Conservation (phyloP, 192 early-diverging fungal species). For the Lobulomyces angularis region DNA sequence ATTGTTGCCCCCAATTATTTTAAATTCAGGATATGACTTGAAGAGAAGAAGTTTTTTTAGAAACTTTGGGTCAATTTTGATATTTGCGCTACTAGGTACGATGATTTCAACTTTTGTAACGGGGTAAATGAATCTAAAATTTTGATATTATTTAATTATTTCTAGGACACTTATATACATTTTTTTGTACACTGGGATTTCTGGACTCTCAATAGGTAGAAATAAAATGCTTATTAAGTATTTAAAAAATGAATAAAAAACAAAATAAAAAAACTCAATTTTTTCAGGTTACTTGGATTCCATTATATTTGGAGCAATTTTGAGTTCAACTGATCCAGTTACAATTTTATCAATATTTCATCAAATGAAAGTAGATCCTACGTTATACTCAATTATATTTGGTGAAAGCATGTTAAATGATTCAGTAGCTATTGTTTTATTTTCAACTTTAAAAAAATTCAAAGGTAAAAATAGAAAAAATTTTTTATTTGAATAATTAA, state of each 20-base stretch:
- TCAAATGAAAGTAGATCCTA: slow-evolving; percentile 84
- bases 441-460: slow-evolving; percentile 34
- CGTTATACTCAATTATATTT: slow-evolving; percentile 91
- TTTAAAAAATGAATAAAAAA: slow-evolving; percentile 4
- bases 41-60: slow-evolving; percentile 66
- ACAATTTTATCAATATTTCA: slow-evolving; percentile 92
- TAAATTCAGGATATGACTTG: slow-evolving; percentile 92
- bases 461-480: background rate
- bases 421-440: slow-evolving; percentile 95
- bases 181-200: slow-evolving; percentile 4
- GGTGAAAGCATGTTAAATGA: slow-evolving; percentile 94
- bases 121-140: slow-evolving; percentile 45
- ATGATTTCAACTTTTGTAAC: slow-evolving; percentile 82
- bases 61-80: slow-evolving; percentile 79
- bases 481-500: slow-evolving; percentile 1
- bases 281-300: slow-evolving; percentile 71
- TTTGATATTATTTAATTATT: no score
- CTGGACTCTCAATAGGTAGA: slow-evolving; percentile 3
- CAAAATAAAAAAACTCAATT: slow-evolving; percentile 14
- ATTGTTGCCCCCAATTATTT: slow-evolving; percentile 89
- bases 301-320: slow-evolving; percentile 86
- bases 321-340: slow-evolving; percentile 95
- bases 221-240: background rate
- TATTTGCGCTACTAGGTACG: slow-evolving; percentile 89
- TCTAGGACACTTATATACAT: background rate